Evolutionary conservation across 352 stramenopile species (phyloP), one percentile per base, ranked within the genome.

Genomic region (Phytopythium montanum): DNA sequence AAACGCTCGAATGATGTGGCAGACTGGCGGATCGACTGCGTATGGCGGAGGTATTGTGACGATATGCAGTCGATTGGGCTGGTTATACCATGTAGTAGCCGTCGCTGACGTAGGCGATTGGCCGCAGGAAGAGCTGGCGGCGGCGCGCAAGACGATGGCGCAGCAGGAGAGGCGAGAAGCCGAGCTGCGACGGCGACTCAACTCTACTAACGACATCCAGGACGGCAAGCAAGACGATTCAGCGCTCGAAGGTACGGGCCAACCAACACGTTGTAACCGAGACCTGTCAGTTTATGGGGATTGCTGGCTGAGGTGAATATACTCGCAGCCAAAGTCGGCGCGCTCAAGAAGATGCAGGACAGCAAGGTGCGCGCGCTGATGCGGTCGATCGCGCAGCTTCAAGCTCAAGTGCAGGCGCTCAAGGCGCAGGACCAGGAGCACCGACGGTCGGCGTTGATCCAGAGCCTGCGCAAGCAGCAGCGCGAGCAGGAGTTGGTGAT

Each of bases 361-460:
- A 73, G 80, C 54, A 90, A 91, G 68, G 83, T 92, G n/a, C 77
- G 81, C n/a, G 73, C 73, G 29, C 59, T 96, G 19, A 94, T 96
- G 88, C 85, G 84, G 52, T 94, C 79, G 44, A 94, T 97, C 56
- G 78, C 81, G 51, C 73, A 93, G 56, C 69, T 96, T 9, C 87
- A 93, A 49, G 75, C 90, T 19, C 81, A 95, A 58, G 54, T 96
- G 21, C 70, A 84, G 59, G 55, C 62, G 2, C 66, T 94, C 10
- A 93, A 87, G 62, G 61, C 83, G 12, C 85, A 96, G 56, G 84
- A 91, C 55, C 95, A 94, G 41, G 88, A 97, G 53, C 88, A 95
- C 57, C 79, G 88, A 10, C 76, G 87, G 2, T 95, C 87, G 5
- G 85, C 82, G 8, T 68, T 96, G 41, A 97, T 97, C 56, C 85